Conservation (phyloP, 495 filamentous ascomycete genomes). For the Aspergillus leporis region DNA sequence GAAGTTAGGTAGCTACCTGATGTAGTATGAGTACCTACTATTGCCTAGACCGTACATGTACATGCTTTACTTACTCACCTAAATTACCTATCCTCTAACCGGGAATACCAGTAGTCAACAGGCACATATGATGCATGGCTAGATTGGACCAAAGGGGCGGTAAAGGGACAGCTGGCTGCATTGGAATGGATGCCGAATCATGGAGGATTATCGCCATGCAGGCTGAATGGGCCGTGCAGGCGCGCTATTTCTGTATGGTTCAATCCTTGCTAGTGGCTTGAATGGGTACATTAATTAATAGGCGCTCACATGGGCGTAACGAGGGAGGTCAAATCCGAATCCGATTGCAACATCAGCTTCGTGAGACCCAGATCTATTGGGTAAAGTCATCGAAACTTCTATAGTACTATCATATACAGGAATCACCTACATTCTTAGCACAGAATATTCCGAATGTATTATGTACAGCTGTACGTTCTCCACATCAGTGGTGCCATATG, state of each 20-base stretch:
- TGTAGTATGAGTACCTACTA: not conserved
- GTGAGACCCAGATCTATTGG: not conserved
- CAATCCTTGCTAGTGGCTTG: not conserved
- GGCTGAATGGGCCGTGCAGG: conserved; percentile 2
- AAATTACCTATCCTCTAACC: not conserved
- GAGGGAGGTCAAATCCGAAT: not conserved
- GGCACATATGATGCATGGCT: conserved; percentile 10
- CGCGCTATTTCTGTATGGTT: not conserved
- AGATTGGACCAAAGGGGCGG: conserved; percentile 26
- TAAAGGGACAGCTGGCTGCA: conserved; percentile 27
- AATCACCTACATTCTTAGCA: conserved; percentile 2
- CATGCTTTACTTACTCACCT: not conserved
- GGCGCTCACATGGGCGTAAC: not conserved
- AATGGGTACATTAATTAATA: conserved; percentile 6
- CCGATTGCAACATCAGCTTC: not conserved
- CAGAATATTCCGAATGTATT: conserved; percentile 1
- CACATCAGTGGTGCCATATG: conserved; percentile 1
- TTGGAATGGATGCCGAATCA: not conserved
- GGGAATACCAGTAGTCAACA: not conserved
- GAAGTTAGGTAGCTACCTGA: conserved; percentile 3
- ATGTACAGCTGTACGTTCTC: not conserved
- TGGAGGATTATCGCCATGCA: conserved; percentile 1
- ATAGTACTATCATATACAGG: not conserved
- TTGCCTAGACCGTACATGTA: conserved; percentile 2
- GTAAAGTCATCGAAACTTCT: not conserved